Evolutionary conservation across 495 filamentous ascomycete genomes (phyloP), one percentile per base, ranked within the genome.

Genomic region (Daldinia loculata): DNA sequence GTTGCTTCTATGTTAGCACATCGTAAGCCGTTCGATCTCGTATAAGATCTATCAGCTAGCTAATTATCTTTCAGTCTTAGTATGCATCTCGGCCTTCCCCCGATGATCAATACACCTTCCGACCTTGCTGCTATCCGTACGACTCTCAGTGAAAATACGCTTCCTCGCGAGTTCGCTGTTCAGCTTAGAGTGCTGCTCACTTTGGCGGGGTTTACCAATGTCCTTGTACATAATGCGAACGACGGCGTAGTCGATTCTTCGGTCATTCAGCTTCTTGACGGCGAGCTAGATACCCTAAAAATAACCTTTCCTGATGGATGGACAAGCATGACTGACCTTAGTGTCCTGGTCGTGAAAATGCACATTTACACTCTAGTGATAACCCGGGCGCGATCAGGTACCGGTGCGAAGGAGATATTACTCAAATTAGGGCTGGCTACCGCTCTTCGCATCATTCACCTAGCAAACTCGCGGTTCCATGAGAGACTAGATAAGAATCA

Each of bases 221-320:
- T 75, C 14, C 65, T 77, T 22, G 55, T 69, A 9, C 71, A 77
- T 19, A 72, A 66, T 27, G 67, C 67, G 12, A 74, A 74, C 55
- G 75, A 77, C 59, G 71, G 66, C 34, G 67, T 74, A 14, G 66
- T 76, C 53, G 70, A 78, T 43, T 74, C 71, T 11, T 77, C 76
- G 9, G 63, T 79, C 38, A 72, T 76, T 22, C 76, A 77, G 29
- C 74, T 79, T 45, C 75, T 79, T 11, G 77, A 79, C 17, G 60
- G 67, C 3, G 74, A 79, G 34, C 72, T 79, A 9, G 72, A 78
- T 19, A 56, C 64, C 14, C 51, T 79, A 1, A 75, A 61, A 56
- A 48, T 67, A 55, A 63, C 50, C 14, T 74, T 61, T 22, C 62
- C 70, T 12, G 74, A 75, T 6, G 61, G 67, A 39, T 78, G 74